These are phyloP conservation scores for Crithidia bombi DNA, from an alignment of 208 protist genomes.

Conservation along the genomic window DNA sequence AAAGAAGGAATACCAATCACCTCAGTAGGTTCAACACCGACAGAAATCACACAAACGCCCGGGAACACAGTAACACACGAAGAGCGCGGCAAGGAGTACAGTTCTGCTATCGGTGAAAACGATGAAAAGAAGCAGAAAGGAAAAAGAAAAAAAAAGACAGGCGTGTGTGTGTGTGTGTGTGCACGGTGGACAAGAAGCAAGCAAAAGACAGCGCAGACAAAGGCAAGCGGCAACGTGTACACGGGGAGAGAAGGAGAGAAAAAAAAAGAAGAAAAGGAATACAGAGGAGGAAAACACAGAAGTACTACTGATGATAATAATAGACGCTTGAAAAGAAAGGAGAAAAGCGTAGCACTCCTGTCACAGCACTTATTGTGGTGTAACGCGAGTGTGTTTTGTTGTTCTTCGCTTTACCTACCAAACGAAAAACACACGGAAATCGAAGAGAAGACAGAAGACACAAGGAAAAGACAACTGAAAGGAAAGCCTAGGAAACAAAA, in stretches of 20 bases:
- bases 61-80: too few relatives aligned
- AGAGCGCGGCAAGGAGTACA: too few relatives aligned
- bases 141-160: background rate
- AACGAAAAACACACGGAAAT: background rate
- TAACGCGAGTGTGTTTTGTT: background rate
- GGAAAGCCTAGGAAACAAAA: too few relatives aligned
- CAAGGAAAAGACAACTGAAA: background rate
- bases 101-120: background rate
- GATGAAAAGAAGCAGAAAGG: background rate
- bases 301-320: too few relatives aligned
- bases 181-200: slow-evolving; percentile 1
- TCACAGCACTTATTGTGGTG: slow-evolving; percentile 1
- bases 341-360: slow-evolving; percentile 8
- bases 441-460: background rate
- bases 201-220: too few relatives aligned
- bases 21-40: too few relatives aligned
- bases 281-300: background rate
- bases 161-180: too few relatives aligned
- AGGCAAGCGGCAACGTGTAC: background rate
- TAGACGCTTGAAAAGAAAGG: background rate
- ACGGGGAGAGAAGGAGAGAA: background rate
- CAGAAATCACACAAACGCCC: too few relatives aligned
- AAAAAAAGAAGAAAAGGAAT: background rate
- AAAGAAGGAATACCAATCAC: background rate
- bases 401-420: background rate